phyloP scores from a whole-genome alignment of 345 rosid species.

The Chamaenerion angustifolium region DNA sequence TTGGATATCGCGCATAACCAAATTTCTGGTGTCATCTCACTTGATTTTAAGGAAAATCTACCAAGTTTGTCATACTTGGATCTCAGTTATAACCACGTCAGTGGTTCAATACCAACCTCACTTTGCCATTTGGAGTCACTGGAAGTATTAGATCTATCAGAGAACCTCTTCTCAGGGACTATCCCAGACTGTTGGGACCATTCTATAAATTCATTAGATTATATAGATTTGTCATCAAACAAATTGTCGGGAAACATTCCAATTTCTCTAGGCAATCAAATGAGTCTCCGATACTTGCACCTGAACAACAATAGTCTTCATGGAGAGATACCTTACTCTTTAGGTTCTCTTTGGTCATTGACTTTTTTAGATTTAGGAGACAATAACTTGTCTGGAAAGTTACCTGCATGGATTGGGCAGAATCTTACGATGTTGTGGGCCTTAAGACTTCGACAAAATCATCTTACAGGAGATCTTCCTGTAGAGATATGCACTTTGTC shows the following conservation, averaged over 20 bases:
- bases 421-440: not conserved
- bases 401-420: constrained; percentile 9
- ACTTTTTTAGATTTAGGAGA: constrained; percentile 1
- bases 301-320: constrained; percentile 5
- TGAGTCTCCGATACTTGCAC: not conserved
- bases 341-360: not conserved
- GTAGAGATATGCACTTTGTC: constrained; percentile 7
- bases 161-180: constrained; percentile 1
- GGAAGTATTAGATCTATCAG: not conserved
- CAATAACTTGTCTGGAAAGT: constrained; percentile 5
- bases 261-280: not conserved
- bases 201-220: too few species aligned
- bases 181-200: constrained; percentile 6
- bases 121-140: not conserved
- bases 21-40: not conserved
- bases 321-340: constrained; percentile 2
- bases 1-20: not conserved
- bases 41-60: not conserved
- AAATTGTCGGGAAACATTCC: constrained; percentile 1
- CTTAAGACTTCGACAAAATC: constrained; percentile 5
- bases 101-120: constrained; percentile 1
- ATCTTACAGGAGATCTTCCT: constrained; percentile 11
- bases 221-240: not conserved
- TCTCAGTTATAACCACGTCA: not conserved
- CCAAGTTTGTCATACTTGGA: not conserved